Conservation (phyloP, 2,329 filamentous ascomycete genomes). For the Colletotrichum lini region DNA sequence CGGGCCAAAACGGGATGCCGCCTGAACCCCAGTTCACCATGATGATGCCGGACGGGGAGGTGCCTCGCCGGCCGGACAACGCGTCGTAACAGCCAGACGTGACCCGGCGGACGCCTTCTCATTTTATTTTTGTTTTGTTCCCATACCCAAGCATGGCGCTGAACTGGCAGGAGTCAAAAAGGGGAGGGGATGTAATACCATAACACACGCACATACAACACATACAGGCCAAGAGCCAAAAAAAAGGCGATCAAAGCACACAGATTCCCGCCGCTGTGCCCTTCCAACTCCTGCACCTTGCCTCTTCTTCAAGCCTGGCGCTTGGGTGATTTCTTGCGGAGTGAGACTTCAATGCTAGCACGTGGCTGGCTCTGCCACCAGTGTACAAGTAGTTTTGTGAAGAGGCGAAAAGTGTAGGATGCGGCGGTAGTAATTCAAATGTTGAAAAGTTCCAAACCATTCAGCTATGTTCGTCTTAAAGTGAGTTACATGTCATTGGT, state of each 20-base stretch:
- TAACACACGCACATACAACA: constrained; percentile 18
- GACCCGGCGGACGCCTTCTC: constrained; percentile 18
- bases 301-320: constrained; percentile 42
- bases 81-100: constrained; percentile 25
- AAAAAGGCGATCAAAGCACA: constrained; percentile 14
- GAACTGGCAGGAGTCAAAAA: constrained; percentile 11
- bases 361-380: neutral
- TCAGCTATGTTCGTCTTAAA: neutral
- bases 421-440: constrained; percentile 22
- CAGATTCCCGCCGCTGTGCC: constrained; percentile 14
- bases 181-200: constrained; percentile 31
- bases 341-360: constrained; percentile 2
- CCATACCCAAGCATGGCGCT: constrained; percentile 39
- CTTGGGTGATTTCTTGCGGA: constrained; percentile 31
- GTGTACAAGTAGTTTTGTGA: constrained; percentile 18
- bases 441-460: constrained; percentile 3
- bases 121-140: constrained; percentile 35
- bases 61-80: constrained; percentile 58
- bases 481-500: neutral
- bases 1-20: constrained; percentile 54
- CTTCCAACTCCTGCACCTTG: constrained; percentile 17
- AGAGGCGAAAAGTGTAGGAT: neutral
- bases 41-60: constrained; percentile 67
- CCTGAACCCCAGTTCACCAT: constrained; percentile 63
- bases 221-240: neutral